A percentile compares a stretch with the other conserved stretches of the same genome.
These are phyloP conservation scores for Luffa aegyptiaca DNA, from an alignment of 306 rosid genomes.

Conservation along the genomic window DNA sequence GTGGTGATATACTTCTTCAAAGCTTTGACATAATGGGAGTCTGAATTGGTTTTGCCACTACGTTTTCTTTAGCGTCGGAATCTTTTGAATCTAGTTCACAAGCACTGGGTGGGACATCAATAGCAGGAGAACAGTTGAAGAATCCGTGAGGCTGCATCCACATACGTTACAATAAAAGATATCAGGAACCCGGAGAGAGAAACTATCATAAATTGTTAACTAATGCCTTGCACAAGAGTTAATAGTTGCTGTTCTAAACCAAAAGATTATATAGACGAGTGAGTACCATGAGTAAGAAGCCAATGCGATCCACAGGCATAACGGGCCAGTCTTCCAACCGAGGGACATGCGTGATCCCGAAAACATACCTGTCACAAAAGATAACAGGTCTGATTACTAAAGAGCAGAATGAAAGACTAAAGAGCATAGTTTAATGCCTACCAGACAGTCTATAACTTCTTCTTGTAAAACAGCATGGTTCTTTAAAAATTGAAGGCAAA, in stretches of 20 bases:
- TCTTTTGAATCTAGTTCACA: constrained; percentile 54
- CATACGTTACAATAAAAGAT: not conserved
- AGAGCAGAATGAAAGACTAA: not conserved
- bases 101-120: constrained; percentile 39
- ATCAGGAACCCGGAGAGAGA: not conserved
- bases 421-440: not conserved
- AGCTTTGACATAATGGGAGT: not conserved
- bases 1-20: not conserved
- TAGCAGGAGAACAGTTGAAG: constrained; percentile 83
- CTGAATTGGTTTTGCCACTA: constrained; percentile 28
- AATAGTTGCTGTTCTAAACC: not conserved
- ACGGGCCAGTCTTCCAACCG: constrained; percentile 93
- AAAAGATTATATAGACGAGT: not conserved
- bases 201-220: not conserved
- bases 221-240: not conserved
- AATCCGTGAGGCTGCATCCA: constrained; percentile 78
- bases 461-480: not conserved
- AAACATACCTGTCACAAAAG: constrained; percentile 56
- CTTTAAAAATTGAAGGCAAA: not conserved
- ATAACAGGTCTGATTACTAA: not conserved
- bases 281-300: constrained; percentile 63
- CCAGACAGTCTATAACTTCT: not conserved
- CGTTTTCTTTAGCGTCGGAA: constrained; percentile 28
- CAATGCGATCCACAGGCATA: constrained; percentile 83
- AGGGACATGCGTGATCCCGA: constrained; percentile 72